Evolutionary conservation across 345 rosid species (phyloP), one percentile per base, ranked within the genome.

Genomic region (Bruguiera parviflora): DNA sequence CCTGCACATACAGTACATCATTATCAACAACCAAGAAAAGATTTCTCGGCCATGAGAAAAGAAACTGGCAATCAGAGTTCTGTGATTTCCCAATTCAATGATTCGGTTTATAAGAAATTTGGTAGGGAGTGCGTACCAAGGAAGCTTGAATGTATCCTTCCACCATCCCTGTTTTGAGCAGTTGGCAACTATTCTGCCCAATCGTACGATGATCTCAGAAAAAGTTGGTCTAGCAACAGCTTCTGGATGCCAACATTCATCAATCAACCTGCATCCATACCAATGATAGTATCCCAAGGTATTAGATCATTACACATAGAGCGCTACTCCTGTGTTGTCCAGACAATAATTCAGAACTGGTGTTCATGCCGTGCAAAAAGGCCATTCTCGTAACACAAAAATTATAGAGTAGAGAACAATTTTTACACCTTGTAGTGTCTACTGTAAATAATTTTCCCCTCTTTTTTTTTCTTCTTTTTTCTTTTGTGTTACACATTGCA

Each of bases 111-210:
- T 7, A 24, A 69, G 63, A 76, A 53, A 21, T 13, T 24, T 21
- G 58, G 59, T 32, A 53, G 53, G 49, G 57, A 35, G 70, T 66
- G 66, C 86, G 67, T 92, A 95, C 99, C 99, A 92, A 35, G 92
- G 96, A 79, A 95, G 89, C 88, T 87, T 95, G 75, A 95, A 92
- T 27, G 97, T 81, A 65, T 95, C 97, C 77, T 90, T 95, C 99
- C 96, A 95, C 99, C 92, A 82, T 58, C 93, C 96, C 5, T 88
- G 97, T 75, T 84, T 92, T 58, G 97, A 87, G 77, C 97, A 82
- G 64, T 82, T 84, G 63, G 78, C 75, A 61, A 84, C 85, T 70
- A 95, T 84, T 72, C 59, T 90, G 73, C 88, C 88, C 78, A 95
- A 78, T 37, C 97, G 88, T 32, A 87, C 86, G 21, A 95, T 89